Evolutionary conservation across 2,329 filamentous ascomycete genomes (phyloP).

Genomic region (Bipolaris sorokiniana): DNA sequence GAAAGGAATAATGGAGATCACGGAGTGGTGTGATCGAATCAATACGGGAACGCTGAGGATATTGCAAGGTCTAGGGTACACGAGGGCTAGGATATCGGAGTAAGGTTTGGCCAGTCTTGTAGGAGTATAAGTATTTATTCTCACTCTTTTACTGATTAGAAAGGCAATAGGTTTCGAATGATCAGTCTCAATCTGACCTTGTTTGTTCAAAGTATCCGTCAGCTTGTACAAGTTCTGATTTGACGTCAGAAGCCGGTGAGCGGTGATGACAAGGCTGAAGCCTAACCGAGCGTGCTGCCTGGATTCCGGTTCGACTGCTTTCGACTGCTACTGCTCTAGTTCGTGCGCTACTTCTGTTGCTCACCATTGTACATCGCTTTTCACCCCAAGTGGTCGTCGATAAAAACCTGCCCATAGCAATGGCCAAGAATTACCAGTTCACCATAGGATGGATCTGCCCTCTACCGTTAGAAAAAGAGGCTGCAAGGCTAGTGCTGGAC

Average conservation of each 20-base stretch:
- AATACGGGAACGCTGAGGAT: too few relatives aligned
- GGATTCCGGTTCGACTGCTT: not conserved
- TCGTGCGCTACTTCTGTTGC: not conserved
- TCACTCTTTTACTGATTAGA: too few relatives aligned
- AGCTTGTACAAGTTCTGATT: not conserved
- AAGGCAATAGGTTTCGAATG: too few relatives aligned
- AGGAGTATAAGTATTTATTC: too few relatives aligned
- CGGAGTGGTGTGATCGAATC: too few relatives aligned
- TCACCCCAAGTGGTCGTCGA: not conserved
- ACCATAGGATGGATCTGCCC: constrained; percentile 45
- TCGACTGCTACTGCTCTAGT: not conserved
- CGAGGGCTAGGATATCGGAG: too few relatives aligned
- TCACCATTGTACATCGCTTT: not conserved
- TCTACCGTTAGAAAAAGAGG: constrained; percentile 40
- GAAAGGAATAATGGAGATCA: too few relatives aligned
- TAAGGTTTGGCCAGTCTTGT: too few relatives aligned
- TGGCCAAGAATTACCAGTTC: constrained; percentile 25
- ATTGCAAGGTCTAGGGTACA: too few relatives aligned
- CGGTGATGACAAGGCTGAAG: not conserved
- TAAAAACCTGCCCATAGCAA: not conserved
- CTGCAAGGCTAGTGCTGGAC: constrained; percentile 39
- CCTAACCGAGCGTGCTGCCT: not conserved
- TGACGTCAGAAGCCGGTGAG: not conserved
- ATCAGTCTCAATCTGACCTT: too few relatives aligned
- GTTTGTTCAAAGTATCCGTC: too few relatives aligned